Conservation (phyloP, 2,329 filamentous ascomycete genomes). For the Allantophomopsis cytisporea region DNA sequence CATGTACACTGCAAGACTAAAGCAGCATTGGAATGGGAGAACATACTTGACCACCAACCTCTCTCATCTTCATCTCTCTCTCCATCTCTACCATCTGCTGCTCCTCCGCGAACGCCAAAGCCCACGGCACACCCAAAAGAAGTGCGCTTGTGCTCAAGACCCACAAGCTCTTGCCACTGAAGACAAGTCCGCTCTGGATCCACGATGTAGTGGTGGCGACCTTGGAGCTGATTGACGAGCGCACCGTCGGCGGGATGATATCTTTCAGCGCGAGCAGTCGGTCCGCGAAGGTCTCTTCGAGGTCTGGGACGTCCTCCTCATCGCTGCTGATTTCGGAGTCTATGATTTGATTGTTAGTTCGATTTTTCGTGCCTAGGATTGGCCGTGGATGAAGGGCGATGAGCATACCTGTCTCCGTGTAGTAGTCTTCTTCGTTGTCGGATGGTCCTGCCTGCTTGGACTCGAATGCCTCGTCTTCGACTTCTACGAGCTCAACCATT, state of each 20-base stretch:
- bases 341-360: conserved; percentile 19
- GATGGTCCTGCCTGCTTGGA: conserved; percentile 52
- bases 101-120: conserved; percentile 86
- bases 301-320: conserved; percentile 47
- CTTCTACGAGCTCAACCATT: conserved; percentile 96
- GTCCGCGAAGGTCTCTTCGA: conserved; percentile 48
- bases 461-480: conserved; percentile 91
- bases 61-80: conserved; percentile 91
- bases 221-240: conserved; percentile 51
- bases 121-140: conserved; percentile 84
- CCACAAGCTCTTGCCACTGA: conserved; percentile 82
- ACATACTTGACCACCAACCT: conserved; percentile 66
- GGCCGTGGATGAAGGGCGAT: conserved; percentile 1
- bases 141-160: conserved; percentile 81
- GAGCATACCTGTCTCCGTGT: conserved; percentile 74
- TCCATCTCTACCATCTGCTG: conserved; percentile 97
- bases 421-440: conserved; percentile 70
- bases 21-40: conserved; percentile 3
- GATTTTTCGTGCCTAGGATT: neutral
- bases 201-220: conserved; percentile 39
- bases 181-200: conserved; percentile 46
- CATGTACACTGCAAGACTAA: neutral
- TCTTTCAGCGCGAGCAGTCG: conserved; percentile 62
- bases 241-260: conserved; percentile 61
- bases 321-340: conserved; percentile 79